Percentiles rank a stretch among this genome's conserved stretches.
Conservation (phyloP, 495 filamentous ascomycete species). For the Penicillium robsamsonii region DNA sequence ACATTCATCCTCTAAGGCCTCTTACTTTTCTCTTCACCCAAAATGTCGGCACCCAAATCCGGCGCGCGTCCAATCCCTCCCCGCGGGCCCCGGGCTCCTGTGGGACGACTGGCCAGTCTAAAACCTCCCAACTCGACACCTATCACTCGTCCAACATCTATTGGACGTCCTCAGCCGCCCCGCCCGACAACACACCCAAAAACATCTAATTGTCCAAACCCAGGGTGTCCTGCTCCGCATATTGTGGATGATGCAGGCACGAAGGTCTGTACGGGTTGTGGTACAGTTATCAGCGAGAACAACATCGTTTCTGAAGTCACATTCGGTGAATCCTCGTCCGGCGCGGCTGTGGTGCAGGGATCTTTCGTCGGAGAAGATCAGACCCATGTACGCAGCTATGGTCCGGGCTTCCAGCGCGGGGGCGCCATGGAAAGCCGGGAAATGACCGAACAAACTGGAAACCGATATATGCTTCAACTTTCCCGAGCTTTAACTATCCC, state of each 20-base stretch:
- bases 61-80: slow-evolving; percentile 37
- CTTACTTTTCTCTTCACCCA: not conserved
- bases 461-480: slow-evolving; percentile 51
- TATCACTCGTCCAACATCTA: slow-evolving; percentile 39
- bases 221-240: slow-evolving; percentile 46
- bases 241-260: slow-evolving; percentile 55
- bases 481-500: slow-evolving; percentile 54
- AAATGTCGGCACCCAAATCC: slow-evolving; percentile 34
- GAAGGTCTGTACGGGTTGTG: slow-evolving; percentile 75
- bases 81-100: slow-evolving; percentile 34
- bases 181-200: slow-evolving; percentile 43
- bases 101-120: slow-evolving; percentile 43
- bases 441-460: slow-evolving; percentile 64
- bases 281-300: slow-evolving; percentile 72
- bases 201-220: slow-evolving; percentile 47
- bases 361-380: slow-evolving; percentile 82
- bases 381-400: slow-evolving; percentile 60
- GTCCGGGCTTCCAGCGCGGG: slow-evolving; percentile 55
- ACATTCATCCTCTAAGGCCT: not conserved
- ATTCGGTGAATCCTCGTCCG: slow-evolving; percentile 79
- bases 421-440: slow-evolving; percentile 64
- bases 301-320: slow-evolving; percentile 89
- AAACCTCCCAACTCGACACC: slow-evolving; percentile 36
- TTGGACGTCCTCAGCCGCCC: slow-evolving; percentile 33
- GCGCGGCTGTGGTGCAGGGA: slow-evolving; percentile 89